Evolutionary conservation across 2,329 filamentous ascomycete genomes (phyloP).

Genomic region (Colletotrichum cereale): DNA sequence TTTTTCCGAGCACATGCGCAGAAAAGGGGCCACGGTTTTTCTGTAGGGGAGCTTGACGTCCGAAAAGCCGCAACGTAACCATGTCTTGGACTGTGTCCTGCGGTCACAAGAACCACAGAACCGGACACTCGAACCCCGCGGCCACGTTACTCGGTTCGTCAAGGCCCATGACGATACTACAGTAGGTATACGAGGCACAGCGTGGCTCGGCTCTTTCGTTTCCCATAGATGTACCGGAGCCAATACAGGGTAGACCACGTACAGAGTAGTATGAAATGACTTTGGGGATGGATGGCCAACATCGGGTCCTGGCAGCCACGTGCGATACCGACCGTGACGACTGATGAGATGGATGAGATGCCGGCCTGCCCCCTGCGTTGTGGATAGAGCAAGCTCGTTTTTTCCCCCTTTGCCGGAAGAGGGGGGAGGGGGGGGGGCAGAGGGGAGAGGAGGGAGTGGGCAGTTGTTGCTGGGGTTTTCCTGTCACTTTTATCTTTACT

Average conservation of each 20-base stretch:
- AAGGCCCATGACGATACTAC: slow-evolving; percentile 23
- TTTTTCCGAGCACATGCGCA: neutral
- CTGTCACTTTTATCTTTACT: neutral
- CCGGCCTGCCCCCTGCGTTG: slow-evolving; percentile 34
- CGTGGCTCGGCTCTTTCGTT: slow-evolving; percentile 9
- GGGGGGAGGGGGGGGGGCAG: slow-evolving; percentile 9
- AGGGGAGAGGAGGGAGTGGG: neutral
- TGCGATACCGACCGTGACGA: slow-evolving; percentile 41
- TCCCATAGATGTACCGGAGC: neutral
- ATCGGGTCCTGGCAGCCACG: slow-evolving; percentile 47
- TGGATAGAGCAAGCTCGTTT: slow-evolving; percentile 29
- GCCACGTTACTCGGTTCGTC: neutral
- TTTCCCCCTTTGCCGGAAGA: slow-evolving; percentile 23
- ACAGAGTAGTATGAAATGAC: slow-evolving; percentile 22
- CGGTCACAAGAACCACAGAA: neutral
- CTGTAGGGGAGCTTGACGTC: neutral
- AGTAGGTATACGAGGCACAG: slow-evolving; percentile 27
- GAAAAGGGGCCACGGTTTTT: slow-evolving; percentile 19
- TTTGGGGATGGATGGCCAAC: slow-evolving; percentile 41
- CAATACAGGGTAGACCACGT: slow-evolving; percentile 9
- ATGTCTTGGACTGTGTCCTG: neutral
- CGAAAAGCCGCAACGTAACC: neutral
- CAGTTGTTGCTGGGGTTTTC: neutral
- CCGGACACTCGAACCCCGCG: neutral
- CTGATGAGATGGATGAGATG: slow-evolving; percentile 35